Evolutionary conservation across 257 asterid genomes (phyloP).

Genomic region (Solanum ossicruentum): DNA sequence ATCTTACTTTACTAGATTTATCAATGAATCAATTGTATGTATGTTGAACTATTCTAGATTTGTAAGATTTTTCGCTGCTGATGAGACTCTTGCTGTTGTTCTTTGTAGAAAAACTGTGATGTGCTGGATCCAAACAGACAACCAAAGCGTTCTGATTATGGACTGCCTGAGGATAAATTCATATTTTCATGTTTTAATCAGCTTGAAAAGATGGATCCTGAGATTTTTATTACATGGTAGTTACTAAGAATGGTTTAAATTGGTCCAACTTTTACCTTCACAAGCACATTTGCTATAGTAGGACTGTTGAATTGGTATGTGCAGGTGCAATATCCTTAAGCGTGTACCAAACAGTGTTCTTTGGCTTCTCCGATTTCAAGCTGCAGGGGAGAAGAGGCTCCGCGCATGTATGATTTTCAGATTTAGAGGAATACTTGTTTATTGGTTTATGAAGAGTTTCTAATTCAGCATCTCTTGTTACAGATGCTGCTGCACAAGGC

Average conservation of each 20-base stretch:
- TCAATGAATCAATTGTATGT: not conserved
- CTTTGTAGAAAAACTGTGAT: conserved; percentile 67
- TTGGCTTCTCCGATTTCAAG: conserved; percentile 93
- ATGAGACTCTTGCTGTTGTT: not conserved
- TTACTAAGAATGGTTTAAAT: not conserved
- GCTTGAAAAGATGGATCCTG: conserved; percentile 99
- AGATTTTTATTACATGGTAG: conserved; percentile 74
- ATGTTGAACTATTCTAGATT: conserved; percentile 2
- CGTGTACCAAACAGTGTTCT: conserved; percentile 94
- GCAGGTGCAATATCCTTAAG: conserved; percentile 93
- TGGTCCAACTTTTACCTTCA: not conserved
- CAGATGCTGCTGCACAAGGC: conserved; percentile 92
- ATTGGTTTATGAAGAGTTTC: not conserved
- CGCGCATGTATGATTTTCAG: conserved; percentile 47
- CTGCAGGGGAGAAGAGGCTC: conserved; percentile 91
- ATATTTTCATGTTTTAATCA: conserved; percentile 95
- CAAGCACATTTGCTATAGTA: conserved; percentile 8
- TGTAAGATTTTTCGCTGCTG: not conserved
- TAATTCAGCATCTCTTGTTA: not conserved
- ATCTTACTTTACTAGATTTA: not conserved
- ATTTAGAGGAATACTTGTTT: not conserved
- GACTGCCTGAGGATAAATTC: conserved; percentile 83
- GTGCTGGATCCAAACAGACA: conserved; percentile 68
- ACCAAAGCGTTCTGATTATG: conserved; percentile 77
- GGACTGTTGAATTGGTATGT: not conserved